Evolutionary conservation across 2,329 filamentous ascomycete species (phyloP).

Genomic region (Pseudogymnoascus sp.): DNA sequence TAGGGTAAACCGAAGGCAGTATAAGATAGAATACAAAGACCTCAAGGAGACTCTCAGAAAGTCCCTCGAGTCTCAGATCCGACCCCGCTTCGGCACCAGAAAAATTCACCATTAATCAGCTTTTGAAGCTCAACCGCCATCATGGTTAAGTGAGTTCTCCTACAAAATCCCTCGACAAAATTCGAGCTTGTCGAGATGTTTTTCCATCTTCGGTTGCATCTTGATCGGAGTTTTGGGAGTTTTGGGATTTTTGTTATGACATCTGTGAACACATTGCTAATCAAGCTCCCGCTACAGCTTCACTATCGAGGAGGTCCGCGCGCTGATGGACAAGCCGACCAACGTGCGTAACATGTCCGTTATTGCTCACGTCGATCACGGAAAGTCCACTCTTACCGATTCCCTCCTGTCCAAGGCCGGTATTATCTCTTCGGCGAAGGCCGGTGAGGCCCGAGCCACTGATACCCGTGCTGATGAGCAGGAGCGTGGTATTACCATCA

Average conservation of each 20-base stretch:
- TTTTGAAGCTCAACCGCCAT: conserved; percentile 69
- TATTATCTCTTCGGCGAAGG: conserved; percentile 98
- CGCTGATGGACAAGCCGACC: conserved; percentile 71
- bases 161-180: conserved; percentile 5
- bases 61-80: conserved; percentile 23
- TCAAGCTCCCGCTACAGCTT: conserved; percentile 60
- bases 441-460: conserved; percentile 90
- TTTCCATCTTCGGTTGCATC: conserved; percentile 3
- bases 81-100: conserved; percentile 23
- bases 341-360: conserved; percentile 96
- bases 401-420: conserved; percentile 97
- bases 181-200: background rate
- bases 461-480: conserved; percentile 97
- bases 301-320: conserved; percentile 90
- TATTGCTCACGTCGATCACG: conserved; percentile 99
- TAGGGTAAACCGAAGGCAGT: conserved; percentile 25
- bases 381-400: conserved; percentile 99
- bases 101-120: conserved; percentile 30
- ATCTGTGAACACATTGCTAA: conserved; percentile 39
- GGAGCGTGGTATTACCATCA: conserved; percentile 99
- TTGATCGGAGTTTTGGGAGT: background rate
- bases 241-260: conserved; percentile 6
- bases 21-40: conserved; percentile 22
- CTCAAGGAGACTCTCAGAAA: conserved; percentile 22
- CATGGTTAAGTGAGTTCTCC: conserved; percentile 94